phyloP scores from a whole-genome alignment of 441 rosid species.

The Hura crepitans region DNA sequence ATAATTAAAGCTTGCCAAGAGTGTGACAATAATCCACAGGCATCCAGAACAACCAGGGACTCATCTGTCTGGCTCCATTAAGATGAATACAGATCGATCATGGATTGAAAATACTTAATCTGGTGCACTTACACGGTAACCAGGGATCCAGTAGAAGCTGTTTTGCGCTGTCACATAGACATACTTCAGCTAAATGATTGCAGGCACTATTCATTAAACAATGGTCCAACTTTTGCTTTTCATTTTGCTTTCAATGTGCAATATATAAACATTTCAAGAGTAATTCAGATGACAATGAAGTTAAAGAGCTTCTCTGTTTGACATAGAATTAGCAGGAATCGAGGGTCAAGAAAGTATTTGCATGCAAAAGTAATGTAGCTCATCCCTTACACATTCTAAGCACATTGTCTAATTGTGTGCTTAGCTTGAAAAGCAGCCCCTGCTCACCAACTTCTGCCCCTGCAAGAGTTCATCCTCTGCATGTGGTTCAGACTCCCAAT shows the following conservation, averaged over 20 bases:
- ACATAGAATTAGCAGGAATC: not conserved
- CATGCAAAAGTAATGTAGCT: not conserved
- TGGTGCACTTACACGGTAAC: not conserved
- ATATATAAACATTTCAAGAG: not conserved
- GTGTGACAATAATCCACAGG: not conserved
- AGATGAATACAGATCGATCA: not conserved
- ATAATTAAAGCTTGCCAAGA: constrained; percentile 1
- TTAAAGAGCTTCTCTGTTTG: not conserved
- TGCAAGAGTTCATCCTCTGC: not conserved
- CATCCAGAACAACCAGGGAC: not conserved
- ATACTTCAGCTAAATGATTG: constrained; percentile 1
- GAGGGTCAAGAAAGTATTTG: not conserved
- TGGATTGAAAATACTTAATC: not conserved
- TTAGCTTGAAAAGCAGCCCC: not conserved
- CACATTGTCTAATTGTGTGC: not conserved
- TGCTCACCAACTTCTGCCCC: not conserved
- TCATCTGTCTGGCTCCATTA: not conserved
- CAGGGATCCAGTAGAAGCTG: not conserved
- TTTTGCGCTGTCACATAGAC: not conserved
- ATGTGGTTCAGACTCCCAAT: not conserved
- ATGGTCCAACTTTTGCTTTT: not conserved
- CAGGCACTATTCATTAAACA: not conserved
- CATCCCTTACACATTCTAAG: not conserved
- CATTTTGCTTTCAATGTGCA: not conserved
- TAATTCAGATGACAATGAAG: not conserved